Percentiles rank a stretch among this genome's conserved stretches.
phyloP scores from a whole-genome alignment of 352 stramenopile species.

The Phytophthora cactorum region DNA sequence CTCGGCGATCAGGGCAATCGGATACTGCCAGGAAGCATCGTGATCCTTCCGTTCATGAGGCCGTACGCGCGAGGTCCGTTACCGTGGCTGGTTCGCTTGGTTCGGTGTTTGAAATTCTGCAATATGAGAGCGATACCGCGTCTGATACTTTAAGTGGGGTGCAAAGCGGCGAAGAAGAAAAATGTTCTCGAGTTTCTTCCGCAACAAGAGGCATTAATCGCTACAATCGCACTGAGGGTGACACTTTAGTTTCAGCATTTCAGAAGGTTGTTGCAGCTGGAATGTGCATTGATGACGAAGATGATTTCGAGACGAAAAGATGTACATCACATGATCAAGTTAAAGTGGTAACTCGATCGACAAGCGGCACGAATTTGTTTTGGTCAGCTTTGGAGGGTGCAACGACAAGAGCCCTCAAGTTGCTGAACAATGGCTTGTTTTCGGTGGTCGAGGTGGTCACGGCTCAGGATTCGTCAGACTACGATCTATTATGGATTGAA shows the following conservation, averaged over 20 bases:
- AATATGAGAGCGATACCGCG: not conserved
- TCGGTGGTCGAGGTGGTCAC: not conserved
- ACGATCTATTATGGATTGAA: slow-evolving; percentile 29
- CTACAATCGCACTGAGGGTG: no score
- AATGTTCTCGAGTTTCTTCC: no score
- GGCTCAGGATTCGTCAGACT: slow-evolving; percentile 17
- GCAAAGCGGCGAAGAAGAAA: no score
- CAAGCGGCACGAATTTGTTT: not conserved
- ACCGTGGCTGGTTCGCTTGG: not conserved
- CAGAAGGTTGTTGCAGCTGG: no score
- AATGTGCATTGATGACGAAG: slow-evolving; percentile 2
- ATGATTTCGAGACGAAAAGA: not conserved
- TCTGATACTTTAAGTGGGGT: no score
- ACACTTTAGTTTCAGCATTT: no score
- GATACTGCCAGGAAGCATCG: not conserved
- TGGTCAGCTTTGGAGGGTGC: slow-evolving; percentile 11
- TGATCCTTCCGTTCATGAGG: not conserved
- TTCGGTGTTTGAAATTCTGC: not conserved
- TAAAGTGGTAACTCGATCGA: not conserved
- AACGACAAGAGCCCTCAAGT: slow-evolving; percentile 11
- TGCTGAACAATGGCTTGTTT: slow-evolving; percentile 9
- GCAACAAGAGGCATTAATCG: no score
- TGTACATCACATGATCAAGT: not conserved
- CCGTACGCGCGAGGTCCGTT: not conserved
- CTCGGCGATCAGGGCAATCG: no score